Conservation (phyloP, 2,329 filamentous ascomycete species). For the Xylariaceae sp. region DNA sequence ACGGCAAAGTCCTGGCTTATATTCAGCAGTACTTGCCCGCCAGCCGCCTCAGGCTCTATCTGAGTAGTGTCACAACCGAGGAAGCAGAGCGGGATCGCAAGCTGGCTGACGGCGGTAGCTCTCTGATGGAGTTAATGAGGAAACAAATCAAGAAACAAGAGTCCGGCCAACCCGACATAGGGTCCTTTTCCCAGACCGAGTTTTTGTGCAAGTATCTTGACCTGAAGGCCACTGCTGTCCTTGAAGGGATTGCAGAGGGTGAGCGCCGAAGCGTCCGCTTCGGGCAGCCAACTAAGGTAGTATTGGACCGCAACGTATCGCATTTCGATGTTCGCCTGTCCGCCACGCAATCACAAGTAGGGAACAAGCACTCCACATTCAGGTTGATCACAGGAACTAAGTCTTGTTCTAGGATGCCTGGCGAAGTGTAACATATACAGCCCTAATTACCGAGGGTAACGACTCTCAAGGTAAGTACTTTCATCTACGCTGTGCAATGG, state of each 20-base stretch:
- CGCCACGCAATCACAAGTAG: constrained; percentile 34
- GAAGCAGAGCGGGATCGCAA: constrained; percentile 47
- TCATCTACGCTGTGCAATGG: background rate
- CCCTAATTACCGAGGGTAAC: constrained; percentile 38
- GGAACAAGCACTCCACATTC: constrained; percentile 26
- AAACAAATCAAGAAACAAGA: constrained; percentile 48
- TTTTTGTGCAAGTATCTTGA: constrained; percentile 59
- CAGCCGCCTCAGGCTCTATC: constrained; percentile 62
- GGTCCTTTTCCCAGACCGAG: constrained; percentile 56
- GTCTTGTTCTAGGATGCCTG: constrained; percentile 32
- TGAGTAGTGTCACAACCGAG: constrained; percentile 48
- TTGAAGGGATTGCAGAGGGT: constrained; percentile 64
- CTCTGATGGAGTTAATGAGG: constrained; percentile 46
- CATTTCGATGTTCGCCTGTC: constrained; percentile 58
- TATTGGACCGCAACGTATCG: constrained; percentile 42
- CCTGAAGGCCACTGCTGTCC: constrained; percentile 56
- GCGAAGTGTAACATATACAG: constrained; percentile 39
- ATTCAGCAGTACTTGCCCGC: constrained; percentile 65
- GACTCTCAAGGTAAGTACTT: constrained; percentile 36
- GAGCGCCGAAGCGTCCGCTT: constrained; percentile 66
- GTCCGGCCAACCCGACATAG: constrained; percentile 43
- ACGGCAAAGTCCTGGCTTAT: constrained; percentile 69
- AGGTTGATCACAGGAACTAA: constrained; percentile 10
- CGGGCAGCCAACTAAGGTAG: constrained; percentile 49
- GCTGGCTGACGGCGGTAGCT: constrained; percentile 42